Evolutionary conservation across 2,329 filamentous ascomycete species (phyloP), one percentile per base, ranked within the genome.

Genomic region (Fonsecaea nubica): DNA sequence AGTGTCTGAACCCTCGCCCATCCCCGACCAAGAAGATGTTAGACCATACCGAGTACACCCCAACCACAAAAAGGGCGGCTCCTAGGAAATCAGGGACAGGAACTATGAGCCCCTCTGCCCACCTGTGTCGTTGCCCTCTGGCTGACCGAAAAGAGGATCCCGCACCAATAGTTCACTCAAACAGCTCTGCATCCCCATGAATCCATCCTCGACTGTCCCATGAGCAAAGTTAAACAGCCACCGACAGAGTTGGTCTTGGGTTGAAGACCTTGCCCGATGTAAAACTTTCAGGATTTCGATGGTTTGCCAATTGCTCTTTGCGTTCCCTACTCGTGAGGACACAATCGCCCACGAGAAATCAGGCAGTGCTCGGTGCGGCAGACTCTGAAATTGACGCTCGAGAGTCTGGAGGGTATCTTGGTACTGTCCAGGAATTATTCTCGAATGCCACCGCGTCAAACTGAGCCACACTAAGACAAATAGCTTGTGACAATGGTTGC

Each of bases 301-400:
- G 13, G 30, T 38, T 32, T 48, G 40, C 58, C 58, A 50, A 38
- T 52, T 32, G 48, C 58, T 52, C 21, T 13, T 50, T 48, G 35
- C 13, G 58, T 52, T 45, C 5, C 58, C 42, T 10, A 18, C 7
- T 6, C 42, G 30, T 38, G 58, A 52, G 10, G 58, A 60, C 8
- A 60, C n/a, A 12, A 60, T 60, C 40, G 58, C 42, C 58, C 58
- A 60, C 7, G 58, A 60, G 32, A 60, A 42, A 36, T 60, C 58
- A 18, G 45, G 42, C 32, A 60, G 52, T 7, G n/a, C 58, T n/a
- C 12, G 18, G 18, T 52, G 15, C 15, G 58, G 40, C 21, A 60
- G 58, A 7, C 58, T 60, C 7, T 25, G 25, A 52, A 42, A 60
- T n/a, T 30, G 42, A 36, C 32, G 4, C 9, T 25, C 5, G 5